These are phyloP conservation scores for Trametes pubescens DNA, from an alignment of 1,284 basidiomycete species.

Conservation along the genomic window DNA sequence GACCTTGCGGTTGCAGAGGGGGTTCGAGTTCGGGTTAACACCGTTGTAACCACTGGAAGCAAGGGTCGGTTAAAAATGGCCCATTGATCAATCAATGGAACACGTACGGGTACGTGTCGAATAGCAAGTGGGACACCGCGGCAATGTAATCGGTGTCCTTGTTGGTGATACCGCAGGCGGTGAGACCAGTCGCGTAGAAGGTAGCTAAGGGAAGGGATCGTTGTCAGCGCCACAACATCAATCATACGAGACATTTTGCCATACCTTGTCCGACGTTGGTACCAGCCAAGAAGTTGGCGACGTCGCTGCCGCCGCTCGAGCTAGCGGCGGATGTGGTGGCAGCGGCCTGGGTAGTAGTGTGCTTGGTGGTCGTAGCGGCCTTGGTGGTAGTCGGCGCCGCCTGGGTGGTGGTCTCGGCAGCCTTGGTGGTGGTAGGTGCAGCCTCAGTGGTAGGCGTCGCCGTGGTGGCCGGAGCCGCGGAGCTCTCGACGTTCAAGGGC, in stretches of 20 bases:
- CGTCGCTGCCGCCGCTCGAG: constrained; percentile 10
- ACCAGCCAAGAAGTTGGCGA: constrained; percentile 50
- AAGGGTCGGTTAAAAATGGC: background rate
- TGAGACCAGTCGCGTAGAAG: constrained; percentile 67
- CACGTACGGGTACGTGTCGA: constrained; percentile 69
- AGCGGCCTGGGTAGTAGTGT: constrained; percentile 23
- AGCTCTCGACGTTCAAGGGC: constrained; percentile 35
- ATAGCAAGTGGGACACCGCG: constrained; percentile 66
- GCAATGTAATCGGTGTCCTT: constrained; percentile 61
- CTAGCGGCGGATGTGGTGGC: constrained; percentile 20
- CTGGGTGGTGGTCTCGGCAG: constrained; percentile 25
- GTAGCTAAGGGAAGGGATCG: constrained; percentile 50
- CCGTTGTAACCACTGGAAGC: constrained; percentile 54
- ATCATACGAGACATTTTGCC: constrained; percentile 4
- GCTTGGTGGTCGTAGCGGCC: constrained; percentile 18
- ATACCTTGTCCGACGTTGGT: constrained; percentile 61
- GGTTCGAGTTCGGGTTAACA: constrained; percentile 69
- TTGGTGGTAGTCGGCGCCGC: constrained; percentile 21
- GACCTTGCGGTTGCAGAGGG: constrained; percentile 61
- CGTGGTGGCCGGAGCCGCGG: constrained; percentile 19
- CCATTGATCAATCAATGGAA: background rate
- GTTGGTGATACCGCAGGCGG: constrained; percentile 74
- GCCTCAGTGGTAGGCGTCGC: constrained; percentile 39
- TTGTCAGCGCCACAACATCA: constrained; percentile 5
- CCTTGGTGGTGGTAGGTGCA: constrained; percentile 39